These are phyloP conservation scores for Gypsophila paniculata DNA, from an alignment of 179 eudicot genomes.

Conservation along the genomic window DNA sequence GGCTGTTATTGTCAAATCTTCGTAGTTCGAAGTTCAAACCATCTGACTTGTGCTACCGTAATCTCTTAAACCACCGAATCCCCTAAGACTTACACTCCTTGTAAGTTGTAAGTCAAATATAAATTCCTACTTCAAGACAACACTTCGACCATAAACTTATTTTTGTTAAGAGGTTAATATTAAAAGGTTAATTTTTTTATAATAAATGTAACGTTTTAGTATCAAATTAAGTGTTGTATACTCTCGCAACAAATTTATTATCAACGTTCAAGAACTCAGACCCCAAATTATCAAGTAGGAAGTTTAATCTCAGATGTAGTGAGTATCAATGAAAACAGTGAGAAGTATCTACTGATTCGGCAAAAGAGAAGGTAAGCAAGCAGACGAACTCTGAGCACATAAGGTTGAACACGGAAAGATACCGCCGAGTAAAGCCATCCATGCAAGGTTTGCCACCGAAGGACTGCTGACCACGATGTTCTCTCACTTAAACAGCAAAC, in stretches of 20 bases:
- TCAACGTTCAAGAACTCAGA: background rate
- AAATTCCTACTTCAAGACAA: too few relatives aligned
- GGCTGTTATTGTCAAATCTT: background rate
- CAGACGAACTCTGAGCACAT: background rate
- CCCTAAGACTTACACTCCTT: too few relatives aligned
- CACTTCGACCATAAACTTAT: too few relatives aligned
- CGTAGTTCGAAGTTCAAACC: background rate
- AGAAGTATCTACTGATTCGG: background rate
- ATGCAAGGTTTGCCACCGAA: conserved; percentile 81
- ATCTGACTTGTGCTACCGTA: background rate
- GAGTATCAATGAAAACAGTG: background rate
- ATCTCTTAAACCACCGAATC: too few relatives aligned
- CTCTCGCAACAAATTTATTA: background rate
- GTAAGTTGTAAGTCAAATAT: too few relatives aligned
- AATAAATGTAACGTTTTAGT: background rate
- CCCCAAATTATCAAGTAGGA: background rate
- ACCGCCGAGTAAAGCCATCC: conserved; percentile 86
- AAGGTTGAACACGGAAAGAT: conserved; percentile 25
- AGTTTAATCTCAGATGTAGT: background rate
- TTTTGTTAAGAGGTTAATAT: too few relatives aligned
- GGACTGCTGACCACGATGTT: conserved; percentile 60
- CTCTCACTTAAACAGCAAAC: conserved; percentile 82
- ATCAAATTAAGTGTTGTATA: too few relatives aligned
- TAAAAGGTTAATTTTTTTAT: too few relatives aligned
- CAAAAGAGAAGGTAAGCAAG: background rate